Conservation (phyloP, 140 eudicot genomes). For the Ambrosia hybrid region DNA sequence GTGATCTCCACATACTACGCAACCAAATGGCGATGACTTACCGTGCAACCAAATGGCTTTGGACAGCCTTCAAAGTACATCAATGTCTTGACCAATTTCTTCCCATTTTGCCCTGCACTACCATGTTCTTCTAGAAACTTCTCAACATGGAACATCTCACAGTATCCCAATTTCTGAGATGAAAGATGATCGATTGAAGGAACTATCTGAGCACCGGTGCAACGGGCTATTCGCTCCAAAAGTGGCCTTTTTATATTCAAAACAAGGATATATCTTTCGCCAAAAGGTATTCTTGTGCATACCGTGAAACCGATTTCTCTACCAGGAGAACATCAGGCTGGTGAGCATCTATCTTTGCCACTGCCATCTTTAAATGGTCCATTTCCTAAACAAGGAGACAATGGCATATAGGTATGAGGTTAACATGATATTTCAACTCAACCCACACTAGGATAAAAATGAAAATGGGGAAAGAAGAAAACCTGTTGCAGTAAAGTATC, state of each 20-base stretch:
- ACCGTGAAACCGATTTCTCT: slow-evolving; percentile 92
- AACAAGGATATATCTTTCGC: slow-evolving; percentile 88
- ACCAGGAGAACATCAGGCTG: slow-evolving; percentile 89
- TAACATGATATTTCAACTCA: neutral
- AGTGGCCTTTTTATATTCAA: slow-evolving; percentile 87
- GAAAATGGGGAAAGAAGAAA: neutral
- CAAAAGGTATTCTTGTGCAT: slow-evolving; percentile 88
- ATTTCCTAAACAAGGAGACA: slow-evolving; percentile 56
- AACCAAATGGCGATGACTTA: slow-evolving; percentile 41
- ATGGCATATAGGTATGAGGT: slow-evolving; percentile 20
- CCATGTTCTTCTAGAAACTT: slow-evolving; percentile 86
- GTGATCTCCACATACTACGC: neutral
- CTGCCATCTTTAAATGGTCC: slow-evolving; percentile 99
- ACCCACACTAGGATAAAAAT: slow-evolving; percentile 7
- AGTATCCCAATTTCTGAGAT: slow-evolving; percentile 73
- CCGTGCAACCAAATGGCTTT: slow-evolving; percentile 95
- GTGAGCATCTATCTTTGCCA: slow-evolving; percentile 88
- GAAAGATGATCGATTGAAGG: slow-evolving; percentile 95
- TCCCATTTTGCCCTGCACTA: slow-evolving; percentile 78
- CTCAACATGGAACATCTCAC: slow-evolving; percentile 83
- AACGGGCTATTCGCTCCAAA: slow-evolving; percentile 96
- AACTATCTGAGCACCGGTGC: slow-evolving; percentile 92
- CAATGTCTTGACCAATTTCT: slow-evolving; percentile 81
- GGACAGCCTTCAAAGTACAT: slow-evolving; percentile 99
- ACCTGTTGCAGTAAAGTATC: slow-evolving; percentile 97